phyloP scores from a whole-genome alignment of 208 protist genomes.

The Trichomonas gallinae region DNA sequence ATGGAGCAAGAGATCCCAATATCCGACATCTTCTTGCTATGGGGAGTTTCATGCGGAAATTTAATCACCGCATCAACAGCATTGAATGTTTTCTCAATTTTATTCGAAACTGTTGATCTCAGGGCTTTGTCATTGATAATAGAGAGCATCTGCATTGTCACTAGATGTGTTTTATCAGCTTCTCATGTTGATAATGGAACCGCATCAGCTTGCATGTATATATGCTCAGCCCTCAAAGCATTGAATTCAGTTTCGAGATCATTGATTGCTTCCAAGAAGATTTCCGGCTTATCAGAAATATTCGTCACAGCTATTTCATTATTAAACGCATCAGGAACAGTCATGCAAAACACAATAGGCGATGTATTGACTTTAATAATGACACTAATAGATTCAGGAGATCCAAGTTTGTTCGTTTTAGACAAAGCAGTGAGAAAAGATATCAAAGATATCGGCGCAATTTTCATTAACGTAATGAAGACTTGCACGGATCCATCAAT shows the following conservation, averaged over 20 bases:
- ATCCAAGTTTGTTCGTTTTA: background rate
- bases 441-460: background rate
- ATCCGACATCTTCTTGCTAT: background rate
- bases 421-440: background rate
- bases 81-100: background rate
- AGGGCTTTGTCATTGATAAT: background rate
- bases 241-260: background rate
- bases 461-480: background rate
- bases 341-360: background rate
- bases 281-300: background rate
- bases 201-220: background rate
- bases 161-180: background rate
- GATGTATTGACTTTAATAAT: background rate
- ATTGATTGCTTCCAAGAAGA: background rate
- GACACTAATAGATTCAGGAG: background rate
- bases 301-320: background rate
- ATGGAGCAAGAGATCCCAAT: background rate
- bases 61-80: background rate
- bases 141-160: background rate
- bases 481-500: background rate
- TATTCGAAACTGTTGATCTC: background rate
- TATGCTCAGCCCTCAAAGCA: background rate
- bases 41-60: background rate
- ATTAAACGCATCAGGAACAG: background rate
- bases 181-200: background rate